Base-by-base conservation (phyloP, 345 rosid genomes). In the Eucalyptus paniculata region DNA sequence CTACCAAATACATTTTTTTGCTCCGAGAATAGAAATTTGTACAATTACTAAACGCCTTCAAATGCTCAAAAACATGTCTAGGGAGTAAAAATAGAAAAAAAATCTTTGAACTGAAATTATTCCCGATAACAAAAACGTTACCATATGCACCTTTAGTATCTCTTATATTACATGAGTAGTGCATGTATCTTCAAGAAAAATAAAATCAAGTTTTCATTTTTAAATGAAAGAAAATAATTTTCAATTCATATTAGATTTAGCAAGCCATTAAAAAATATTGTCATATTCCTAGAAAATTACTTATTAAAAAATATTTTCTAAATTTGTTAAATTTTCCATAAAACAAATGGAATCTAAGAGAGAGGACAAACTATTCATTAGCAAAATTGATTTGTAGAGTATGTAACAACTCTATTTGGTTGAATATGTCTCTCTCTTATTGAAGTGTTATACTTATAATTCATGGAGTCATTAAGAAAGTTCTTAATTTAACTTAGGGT, bases 1-100 rank as follows among this genome's bases (percentile, higher is more conserved):
- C n/a, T n/a, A n/a, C 26, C 11, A 53, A 53, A 53, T 53, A 8
- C 26, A 53, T 53, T 53, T 53, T 53, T 53, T 0, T 53, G 1
- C 58, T 3, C 0, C 0, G 11, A 53, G 58, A 53, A 19, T 0
- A 53, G 0, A 53, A 53, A 19, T 8, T 53, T 53, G 58, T 21
- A 53, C 26, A 53, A 53, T 3, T 53, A 8, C 0, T 53, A 53
- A 53, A 53, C 0, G 5, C 2, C 10, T 53, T 53, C 11, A 53
- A 53, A 53, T 53, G 58, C 26, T 53, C 58, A 53, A 53, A 51
- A 53, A 53, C 11, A 19, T 19, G 11, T 53, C 2, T 0, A 21
- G 0, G 11, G 26, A 53, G 58, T 53, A 53, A 53, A 7, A 53
- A 53, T 53, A 53, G 58, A 53, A 53, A 53, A 53, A 53, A 19